These are phyloP conservation scores for Scedosporium boydii DNA, from an alignment of 2,329 filamentous ascomycete species.

Conservation along the genomic window DNA sequence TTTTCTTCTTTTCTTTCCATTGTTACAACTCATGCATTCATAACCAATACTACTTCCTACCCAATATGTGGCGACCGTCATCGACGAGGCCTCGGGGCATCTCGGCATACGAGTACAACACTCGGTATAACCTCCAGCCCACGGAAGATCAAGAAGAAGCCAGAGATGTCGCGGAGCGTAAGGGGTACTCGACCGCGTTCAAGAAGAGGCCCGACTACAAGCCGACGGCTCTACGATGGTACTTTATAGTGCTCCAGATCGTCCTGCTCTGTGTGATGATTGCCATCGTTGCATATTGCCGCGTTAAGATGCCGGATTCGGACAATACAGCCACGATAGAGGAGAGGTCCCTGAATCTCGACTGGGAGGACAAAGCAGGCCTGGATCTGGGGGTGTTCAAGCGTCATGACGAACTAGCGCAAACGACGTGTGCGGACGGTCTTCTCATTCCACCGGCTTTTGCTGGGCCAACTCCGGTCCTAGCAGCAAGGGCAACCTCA, in stretches of 20 bases:
- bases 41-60: background rate
- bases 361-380: background rate
- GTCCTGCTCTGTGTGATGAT: slow-evolving; percentile 17
- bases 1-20: background rate
- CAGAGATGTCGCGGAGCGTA: slow-evolving; percentile 4
- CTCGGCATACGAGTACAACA: slow-evolving; percentile 18
- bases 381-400: background rate
- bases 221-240: slow-evolving; percentile 22
- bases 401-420: background rate
- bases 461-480: background rate
- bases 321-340: slow-evolving; percentile 17
- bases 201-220: slow-evolving; percentile 17
- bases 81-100: slow-evolving; percentile 4
- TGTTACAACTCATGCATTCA: background rate
- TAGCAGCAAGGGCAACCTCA: background rate
- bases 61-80: slow-evolving; percentile 1
- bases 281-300: slow-evolving; percentile 17
- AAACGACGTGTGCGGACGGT: background rate
- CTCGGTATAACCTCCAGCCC: slow-evolving; percentile 21
- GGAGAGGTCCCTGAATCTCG: background rate
- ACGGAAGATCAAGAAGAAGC: slow-evolving; percentile 18
- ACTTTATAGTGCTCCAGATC: slow-evolving; percentile 18
- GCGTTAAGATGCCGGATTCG: slow-evolving; percentile 20
- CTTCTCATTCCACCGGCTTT: background rate
- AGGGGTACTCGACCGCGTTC: background rate